Base-by-base conservation (phyloP, 176 grass and related monocot genomes). In the Melocanna baccifera region DNA sequence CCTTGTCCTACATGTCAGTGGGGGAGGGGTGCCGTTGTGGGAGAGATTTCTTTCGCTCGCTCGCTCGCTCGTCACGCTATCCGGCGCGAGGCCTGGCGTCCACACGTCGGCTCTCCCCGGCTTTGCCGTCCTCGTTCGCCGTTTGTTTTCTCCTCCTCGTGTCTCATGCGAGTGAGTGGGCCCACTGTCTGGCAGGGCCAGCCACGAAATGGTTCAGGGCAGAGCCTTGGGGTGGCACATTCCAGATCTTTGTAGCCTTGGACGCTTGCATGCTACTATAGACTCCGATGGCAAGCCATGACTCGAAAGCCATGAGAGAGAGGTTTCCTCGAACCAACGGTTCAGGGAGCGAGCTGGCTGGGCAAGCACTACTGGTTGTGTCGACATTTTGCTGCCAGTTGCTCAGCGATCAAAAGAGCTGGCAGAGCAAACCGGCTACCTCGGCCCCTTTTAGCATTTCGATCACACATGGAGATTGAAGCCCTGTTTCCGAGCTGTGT, bases 11-110 rank as follows among this genome's bases (percentile, higher is more conserved):
- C 3, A 0, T 18, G 70, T 70, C 83, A 77, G 86, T 15, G 19
- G 55, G 8, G 0, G 37, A 1, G 13, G 2, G 0, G 3, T 4
- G 5, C 14, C 4, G 41, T 20, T 19, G 52, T 2, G 30, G 26
- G 26, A 0, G 50, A 12, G 76, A 13, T 13, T n/a, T 67, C 20
- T 25, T 0, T 28, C 61, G 0, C 52, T 19, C 16, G 0, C 4
- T 5, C 14, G 1, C 6, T 2, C 6, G 55, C 19, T 75, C 50
- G 82, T 48, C 39, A 69, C 83, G 83, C 85, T 89, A 92, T 92
- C 90, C 83, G 69, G 50, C 68, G 78, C 9, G 79, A 81, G 73
- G 59, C 58, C 75, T 73, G 59, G 56, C 67, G 79, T 89, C 90
- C 90, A 92, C 87, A 85, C 82, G 82, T 85, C 76, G 86, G 23